phyloP scores from a whole-genome alignment of 805 yeast genomes.

The Lachancea kluyveri region DNA sequence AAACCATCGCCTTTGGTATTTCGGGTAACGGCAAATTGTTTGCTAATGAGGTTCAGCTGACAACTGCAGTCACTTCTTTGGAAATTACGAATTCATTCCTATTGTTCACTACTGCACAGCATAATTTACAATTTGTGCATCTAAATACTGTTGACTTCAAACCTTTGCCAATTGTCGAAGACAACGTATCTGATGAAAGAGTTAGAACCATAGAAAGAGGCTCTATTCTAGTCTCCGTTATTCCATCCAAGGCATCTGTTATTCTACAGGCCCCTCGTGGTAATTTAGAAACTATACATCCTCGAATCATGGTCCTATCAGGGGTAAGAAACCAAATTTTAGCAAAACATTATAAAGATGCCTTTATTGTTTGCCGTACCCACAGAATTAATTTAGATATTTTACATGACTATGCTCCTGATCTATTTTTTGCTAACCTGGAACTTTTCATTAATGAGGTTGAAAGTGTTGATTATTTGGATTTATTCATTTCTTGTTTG shows the following conservation, averaged over 20 bases:
- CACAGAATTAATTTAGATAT: conserved; percentile 91
- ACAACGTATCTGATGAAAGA: conserved; percentile 61
- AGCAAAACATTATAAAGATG: conserved; percentile 52
- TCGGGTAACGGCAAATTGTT: conserved; percentile 70
- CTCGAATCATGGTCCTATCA: conserved; percentile 83
- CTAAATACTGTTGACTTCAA: conserved; percentile 39
- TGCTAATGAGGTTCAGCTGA: conserved; percentile 51
- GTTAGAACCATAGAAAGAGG: conserved; percentile 88
- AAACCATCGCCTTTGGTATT: conserved; percentile 58
- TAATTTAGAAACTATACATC: conserved; percentile 87
- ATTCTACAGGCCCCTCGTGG: conserved; percentile 94
- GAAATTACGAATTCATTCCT: conserved; percentile 65
- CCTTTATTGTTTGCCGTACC: conserved; percentile 77
- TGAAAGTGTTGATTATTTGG: conserved; percentile 67
- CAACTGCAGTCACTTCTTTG: conserved; percentile 78
- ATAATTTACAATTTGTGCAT: conserved; percentile 76
- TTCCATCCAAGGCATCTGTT: conserved; percentile 78
- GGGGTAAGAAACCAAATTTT: conserved; percentile 71
- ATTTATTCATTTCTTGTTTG: conserved; percentile 79
- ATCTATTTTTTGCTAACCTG: conserved; percentile 54
- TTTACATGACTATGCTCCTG: conserved; percentile 80
- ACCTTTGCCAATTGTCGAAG: conserved; percentile 35
- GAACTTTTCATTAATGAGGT: conserved; percentile 66
- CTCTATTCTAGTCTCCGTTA: conserved; percentile 69
- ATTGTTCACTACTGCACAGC: conserved; percentile 82